Evolutionary conservation across 1,284 basidiomycete genomes (phyloP).

Genomic region (Cryptococcus sp.): DNA sequence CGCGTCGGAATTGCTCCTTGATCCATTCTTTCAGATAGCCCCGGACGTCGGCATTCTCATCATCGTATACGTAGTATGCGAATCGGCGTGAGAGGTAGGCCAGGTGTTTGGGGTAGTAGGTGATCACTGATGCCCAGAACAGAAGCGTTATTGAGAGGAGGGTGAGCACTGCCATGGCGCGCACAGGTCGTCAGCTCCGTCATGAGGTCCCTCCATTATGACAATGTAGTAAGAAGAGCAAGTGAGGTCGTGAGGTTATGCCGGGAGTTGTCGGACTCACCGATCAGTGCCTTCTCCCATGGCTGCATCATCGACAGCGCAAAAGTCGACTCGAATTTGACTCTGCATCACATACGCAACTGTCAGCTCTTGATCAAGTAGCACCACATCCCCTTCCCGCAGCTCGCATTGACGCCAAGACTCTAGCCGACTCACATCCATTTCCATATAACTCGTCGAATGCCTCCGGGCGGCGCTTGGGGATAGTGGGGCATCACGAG

Average conservation of each 20-base stretch:
- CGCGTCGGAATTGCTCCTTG: constrained; percentile 2
- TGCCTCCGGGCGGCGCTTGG: constrained; percentile 26
- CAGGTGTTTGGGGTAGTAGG: constrained; percentile 50
- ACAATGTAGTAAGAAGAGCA: background rate
- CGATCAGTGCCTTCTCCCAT: constrained; percentile 48
- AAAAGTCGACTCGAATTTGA: constrained; percentile 45
- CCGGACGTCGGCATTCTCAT: constrained; percentile 36
- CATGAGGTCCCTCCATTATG: too few relatives aligned
- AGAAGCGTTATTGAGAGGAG: constrained; percentile 41
- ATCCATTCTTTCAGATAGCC: constrained; percentile 15
- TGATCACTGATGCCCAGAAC: constrained; percentile 51
- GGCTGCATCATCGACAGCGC: constrained; percentile 51
- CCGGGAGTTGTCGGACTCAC: constrained; percentile 30
- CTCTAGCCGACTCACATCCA: constrained; percentile 22
- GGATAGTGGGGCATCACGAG: constrained; percentile 29
- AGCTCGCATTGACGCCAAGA: background rate
- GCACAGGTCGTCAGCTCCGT: background rate
- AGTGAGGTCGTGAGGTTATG: background rate
- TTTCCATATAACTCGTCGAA: constrained; percentile 36
- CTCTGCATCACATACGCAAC: constrained; percentile 20
- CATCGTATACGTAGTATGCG: constrained; percentile 53
- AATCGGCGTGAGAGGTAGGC: constrained; percentile 49
- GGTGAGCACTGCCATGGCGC: constrained; percentile 10
- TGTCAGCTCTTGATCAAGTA: background rate
- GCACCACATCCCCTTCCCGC: background rate